Conservation (phyloP, 2,329 filamentous ascomycete species). For the Lachnellula suecica region DNA sequence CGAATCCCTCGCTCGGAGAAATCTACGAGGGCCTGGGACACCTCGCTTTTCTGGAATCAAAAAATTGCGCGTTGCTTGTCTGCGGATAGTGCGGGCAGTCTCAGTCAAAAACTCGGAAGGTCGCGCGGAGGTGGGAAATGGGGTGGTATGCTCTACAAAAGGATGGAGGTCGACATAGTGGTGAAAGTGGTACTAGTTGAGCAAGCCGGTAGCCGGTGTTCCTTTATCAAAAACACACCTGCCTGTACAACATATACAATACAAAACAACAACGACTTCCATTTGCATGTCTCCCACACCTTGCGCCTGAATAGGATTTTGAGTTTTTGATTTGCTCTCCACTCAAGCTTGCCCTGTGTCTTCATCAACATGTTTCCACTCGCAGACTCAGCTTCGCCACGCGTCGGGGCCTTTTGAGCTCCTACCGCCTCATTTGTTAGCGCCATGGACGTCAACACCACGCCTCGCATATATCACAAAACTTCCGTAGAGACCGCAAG, state of each 20-base stretch:
- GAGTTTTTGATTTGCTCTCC: no score
- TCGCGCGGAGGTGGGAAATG: neutral
- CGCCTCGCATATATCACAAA: constrained; percentile 19
- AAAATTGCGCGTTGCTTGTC: neutral
- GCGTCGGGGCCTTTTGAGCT: neutral
- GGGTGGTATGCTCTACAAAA: neutral
- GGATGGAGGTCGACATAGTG: neutral
- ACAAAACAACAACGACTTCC: no score
- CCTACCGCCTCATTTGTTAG: neutral
- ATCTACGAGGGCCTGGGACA: neutral
- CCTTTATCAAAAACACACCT: no score
- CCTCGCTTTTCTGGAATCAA: neutral
- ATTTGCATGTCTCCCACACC: no score
- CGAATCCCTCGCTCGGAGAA: neutral
- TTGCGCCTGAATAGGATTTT: no score
- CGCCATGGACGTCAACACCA: constrained; percentile 17
- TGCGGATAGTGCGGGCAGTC: neutral
- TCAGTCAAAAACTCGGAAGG: neutral
- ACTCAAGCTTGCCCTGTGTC: no score
- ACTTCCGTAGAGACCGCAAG: constrained; percentile 25
- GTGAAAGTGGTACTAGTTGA: neutral
- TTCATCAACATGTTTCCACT: no score
- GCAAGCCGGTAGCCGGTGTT: neutral
- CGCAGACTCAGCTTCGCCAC: neutral
- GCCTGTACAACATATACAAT: no score